These are phyloP conservation scores for Bromus sterilis DNA, from an alignment of 176 grass and related monocot species.

Conservation along the genomic window DNA sequence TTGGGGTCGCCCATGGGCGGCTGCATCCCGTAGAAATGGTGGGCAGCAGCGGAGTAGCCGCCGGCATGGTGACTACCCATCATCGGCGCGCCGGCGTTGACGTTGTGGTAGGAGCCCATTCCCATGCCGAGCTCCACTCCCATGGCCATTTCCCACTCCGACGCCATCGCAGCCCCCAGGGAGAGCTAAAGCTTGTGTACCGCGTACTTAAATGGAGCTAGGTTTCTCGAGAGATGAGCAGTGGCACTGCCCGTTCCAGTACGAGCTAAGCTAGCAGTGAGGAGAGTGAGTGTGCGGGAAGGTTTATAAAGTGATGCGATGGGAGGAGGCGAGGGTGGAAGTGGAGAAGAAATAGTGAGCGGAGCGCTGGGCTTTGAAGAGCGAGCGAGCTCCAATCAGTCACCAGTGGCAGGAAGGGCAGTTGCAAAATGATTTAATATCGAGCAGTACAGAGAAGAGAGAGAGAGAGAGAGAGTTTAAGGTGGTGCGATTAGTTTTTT, in stretches of 20 bases:
- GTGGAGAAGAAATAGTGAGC: slow-evolving; percentile 37
- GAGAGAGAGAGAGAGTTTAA: slow-evolving; percentile 7
- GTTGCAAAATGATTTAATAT: slow-evolving; percentile 28
- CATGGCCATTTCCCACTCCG: slow-evolving; percentile 79
- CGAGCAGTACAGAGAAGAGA: neutral
- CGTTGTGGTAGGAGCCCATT: slow-evolving; percentile 45
- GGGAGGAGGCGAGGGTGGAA: neutral
- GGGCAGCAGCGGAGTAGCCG: slow-evolving; percentile 26
- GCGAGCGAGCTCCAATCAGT: neutral
- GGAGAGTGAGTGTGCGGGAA: neutral
- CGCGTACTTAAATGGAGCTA: neutral
- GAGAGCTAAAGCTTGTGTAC: neutral
- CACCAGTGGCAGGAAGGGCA: slow-evolving; percentile 18
- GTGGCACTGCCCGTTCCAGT: slow-evolving; percentile 16
- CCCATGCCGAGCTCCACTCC: slow-evolving; percentile 61
- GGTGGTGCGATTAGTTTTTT: slow-evolving; percentile 34
- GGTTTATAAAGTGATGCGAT: neutral
- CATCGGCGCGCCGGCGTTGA: slow-evolving; percentile 27
- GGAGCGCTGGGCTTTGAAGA: slow-evolving; percentile 21
- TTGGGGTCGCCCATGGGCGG: slow-evolving; percentile 31
- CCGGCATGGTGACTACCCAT: slow-evolving; percentile 3
- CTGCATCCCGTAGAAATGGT: slow-evolving; percentile 57
- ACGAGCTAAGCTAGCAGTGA: slow-evolving; percentile 13
- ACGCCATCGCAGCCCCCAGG: slow-evolving; percentile 34
- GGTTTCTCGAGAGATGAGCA: slow-evolving; percentile 17